Percentiles rank a stretch among this genome's conserved stretches.
These are phyloP conservation scores for Botrytis byssoidea DNA, from an alignment of 2,329 filamentous ascomycete genomes.

Conservation along the genomic window DNA sequence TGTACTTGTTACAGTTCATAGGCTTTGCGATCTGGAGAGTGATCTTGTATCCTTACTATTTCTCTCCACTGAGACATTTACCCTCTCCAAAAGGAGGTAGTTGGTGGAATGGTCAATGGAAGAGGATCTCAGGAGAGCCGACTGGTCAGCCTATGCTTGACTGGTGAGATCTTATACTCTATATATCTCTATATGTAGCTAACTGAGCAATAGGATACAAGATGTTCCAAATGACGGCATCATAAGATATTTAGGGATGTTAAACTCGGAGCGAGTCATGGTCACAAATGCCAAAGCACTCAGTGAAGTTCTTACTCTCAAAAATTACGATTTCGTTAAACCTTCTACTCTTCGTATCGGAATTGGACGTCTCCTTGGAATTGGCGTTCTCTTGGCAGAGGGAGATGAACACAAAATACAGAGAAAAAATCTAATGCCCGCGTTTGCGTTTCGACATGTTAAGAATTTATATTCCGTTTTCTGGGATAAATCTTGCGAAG, in stretches of 20 bases:
- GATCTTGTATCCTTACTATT: slow-evolving; percentile 55
- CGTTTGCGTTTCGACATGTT: slow-evolving; percentile 82
- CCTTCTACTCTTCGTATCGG: slow-evolving; percentile 53
- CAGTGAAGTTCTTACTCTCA: slow-evolving; percentile 67
- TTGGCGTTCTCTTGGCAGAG: slow-evolving; percentile 76
- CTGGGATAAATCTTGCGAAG: slow-evolving; percentile 73
- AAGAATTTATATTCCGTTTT: slow-evolving; percentile 83
- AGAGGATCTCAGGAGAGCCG: slow-evolving; percentile 40
- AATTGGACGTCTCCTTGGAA: slow-evolving; percentile 64
- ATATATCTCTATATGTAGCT: not conserved
- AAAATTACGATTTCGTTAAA: slow-evolving; percentile 69
- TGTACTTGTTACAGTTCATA: slow-evolving; percentile 43
- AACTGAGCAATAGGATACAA: slow-evolving; percentile 48
- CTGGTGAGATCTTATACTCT: slow-evolving; percentile 35
- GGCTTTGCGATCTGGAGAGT: slow-evolving; percentile 43
- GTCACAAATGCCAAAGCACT: slow-evolving; percentile 62
- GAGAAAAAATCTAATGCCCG: slow-evolving; percentile 75
- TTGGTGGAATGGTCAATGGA: slow-evolving; percentile 48
- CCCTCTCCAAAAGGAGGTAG: slow-evolving; percentile 48
- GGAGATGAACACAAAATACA: slow-evolving; percentile 87
- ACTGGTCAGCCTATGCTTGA: slow-evolving; percentile 42
- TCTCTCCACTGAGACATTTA: slow-evolving; percentile 58
- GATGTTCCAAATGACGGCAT: slow-evolving; percentile 65
- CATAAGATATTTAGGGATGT: slow-evolving; percentile 62
- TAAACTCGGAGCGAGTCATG: slow-evolving; percentile 63